phyloP scores from a whole-genome alignment of 768 basidiomycete genomes.

The Crassisporium funariophilum region DNA sequence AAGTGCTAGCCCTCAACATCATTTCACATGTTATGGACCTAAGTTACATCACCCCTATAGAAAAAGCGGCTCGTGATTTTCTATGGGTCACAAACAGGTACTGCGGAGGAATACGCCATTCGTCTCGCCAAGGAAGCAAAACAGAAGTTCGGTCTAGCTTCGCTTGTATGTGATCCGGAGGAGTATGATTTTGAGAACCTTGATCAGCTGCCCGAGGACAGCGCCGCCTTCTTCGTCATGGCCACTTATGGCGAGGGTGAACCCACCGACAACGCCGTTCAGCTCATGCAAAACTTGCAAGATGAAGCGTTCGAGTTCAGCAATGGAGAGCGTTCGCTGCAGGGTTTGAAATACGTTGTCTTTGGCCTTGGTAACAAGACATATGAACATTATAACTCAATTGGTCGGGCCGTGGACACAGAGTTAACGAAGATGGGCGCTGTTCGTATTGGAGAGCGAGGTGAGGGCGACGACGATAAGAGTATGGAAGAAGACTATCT shows the following conservation, averaged over 20 bases:
- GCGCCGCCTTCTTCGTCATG: slow-evolving; percentile 91
- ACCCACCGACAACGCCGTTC: slow-evolving; percentile 96
- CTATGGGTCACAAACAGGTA: slow-evolving; percentile 98
- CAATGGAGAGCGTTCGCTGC: slow-evolving; percentile 72
- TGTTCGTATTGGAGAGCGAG: slow-evolving; percentile 80
- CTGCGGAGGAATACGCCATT: slow-evolving; percentile 97
- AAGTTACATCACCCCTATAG: slow-evolving; percentile 41
- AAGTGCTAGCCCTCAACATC: slow-evolving; percentile 34
- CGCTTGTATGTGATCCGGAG: slow-evolving; percentile 96
- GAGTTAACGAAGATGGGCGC: slow-evolving; percentile 80
- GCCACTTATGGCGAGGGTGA: slow-evolving; percentile 99
- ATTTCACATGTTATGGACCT: slow-evolving; percentile 6
- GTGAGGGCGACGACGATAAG: slow-evolving; percentile 99
- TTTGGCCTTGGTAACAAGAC: slow-evolving; percentile 93
- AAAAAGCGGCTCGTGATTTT: slow-evolving; percentile 98
- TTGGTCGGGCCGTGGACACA: slow-evolving; percentile 78
- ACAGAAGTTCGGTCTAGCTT: slow-evolving; percentile 91
- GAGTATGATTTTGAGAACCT: slow-evolving; percentile 99
- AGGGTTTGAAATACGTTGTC: slow-evolving; percentile 91
- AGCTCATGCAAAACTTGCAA: slow-evolving; percentile 88
- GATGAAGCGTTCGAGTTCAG: slow-evolving; percentile 89
- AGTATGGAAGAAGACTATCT: slow-evolving; percentile 99
- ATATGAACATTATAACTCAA: slow-evolving; percentile 96
- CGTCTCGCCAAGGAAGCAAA: slow-evolving; percentile 98
- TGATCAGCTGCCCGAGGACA: slow-evolving; percentile 86